Evolutionary conservation across 345 rosid genomes (phyloP).

Genomic region (Gossypium stocksii): DNA sequence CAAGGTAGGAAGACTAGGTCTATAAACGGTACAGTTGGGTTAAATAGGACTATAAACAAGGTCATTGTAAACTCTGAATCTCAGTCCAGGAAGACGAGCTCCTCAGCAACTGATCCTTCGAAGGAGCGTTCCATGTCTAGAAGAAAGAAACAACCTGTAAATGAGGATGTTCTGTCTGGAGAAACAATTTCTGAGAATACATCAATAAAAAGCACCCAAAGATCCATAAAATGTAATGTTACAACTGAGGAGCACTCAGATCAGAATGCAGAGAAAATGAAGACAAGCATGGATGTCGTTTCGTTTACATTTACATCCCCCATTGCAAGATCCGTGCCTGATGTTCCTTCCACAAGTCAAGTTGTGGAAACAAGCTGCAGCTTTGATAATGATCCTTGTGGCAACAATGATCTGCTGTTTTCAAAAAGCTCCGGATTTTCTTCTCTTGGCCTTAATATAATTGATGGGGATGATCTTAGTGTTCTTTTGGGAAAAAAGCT

Average conservation of each 20-base stretch:
- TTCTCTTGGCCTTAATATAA: constrained; percentile 38
- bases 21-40: constrained; percentile 28
- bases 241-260: constrained; percentile 33
- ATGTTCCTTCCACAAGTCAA: constrained; percentile 3
- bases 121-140: constrained; percentile 40
- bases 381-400: constrained; percentile 19
- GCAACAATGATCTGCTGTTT: constrained; percentile 17
- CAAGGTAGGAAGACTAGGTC: constrained; percentile 33
- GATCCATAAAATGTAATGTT: constrained; percentile 39
- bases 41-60: constrained; percentile 26
- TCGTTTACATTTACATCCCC: constrained; percentile 90
- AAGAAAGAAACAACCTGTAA: constrained; percentile 40
- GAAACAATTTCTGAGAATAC: constrained; percentile 29
- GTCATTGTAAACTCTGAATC: constrained; percentile 28
- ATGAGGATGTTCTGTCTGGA: constrained; percentile 24
- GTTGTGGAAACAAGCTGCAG: constrained; percentile 24
- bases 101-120: constrained; percentile 18
- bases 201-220: constrained; percentile 31
- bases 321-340: constrained; percentile 19
- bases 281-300: constrained; percentile 63
- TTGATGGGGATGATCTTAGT: constrained; percentile 53
- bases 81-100: constrained; percentile 31
- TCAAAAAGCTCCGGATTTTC: constrained; percentile 26
- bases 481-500: constrained; percentile 70
- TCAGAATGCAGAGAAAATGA: constrained; percentile 25